Percentiles rank a stretch among this genome's conserved stretches.
These are phyloP conservation scores for Geosmithia morbida DNA, from an alignment of 2,329 filamentous ascomycete genomes.

Conservation along the genomic window DNA sequence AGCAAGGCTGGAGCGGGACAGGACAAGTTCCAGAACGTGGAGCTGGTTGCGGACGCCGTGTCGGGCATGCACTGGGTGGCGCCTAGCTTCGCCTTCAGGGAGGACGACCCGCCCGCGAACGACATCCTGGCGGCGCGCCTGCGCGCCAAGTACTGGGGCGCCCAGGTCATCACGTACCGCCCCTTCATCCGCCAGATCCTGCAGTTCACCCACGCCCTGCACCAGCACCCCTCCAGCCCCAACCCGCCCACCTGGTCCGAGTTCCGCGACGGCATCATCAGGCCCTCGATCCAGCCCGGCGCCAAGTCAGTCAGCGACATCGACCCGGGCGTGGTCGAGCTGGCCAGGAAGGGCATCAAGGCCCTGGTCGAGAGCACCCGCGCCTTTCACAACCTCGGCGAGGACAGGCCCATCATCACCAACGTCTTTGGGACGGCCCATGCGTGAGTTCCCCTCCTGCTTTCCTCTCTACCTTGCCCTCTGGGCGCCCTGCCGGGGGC, in stretches of 20 bases:
- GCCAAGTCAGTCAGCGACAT: conserved; percentile 23
- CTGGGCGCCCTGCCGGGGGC: too few species aligned
- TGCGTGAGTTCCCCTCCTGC: conserved; percentile 86
- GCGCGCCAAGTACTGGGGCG: conserved; percentile 90
- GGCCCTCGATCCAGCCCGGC: conserved; percentile 20
- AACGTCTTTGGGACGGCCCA: conserved; percentile 93
- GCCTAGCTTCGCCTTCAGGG: conserved; percentile 39
- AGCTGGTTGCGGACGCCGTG: conserved; percentile 26
- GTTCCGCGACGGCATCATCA: conserved; percentile 19
- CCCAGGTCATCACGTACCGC: conserved; percentile 76
- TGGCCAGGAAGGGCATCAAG: conserved; percentile 49
- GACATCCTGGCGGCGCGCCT: conserved; percentile 75
- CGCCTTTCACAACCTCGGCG: conserved; percentile 55
- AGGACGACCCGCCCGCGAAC: conserved; percentile 52
- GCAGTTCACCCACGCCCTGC: conserved; percentile 19
- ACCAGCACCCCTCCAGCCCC: conserved; percentile 13
- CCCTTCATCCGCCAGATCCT: conserved; percentile 52
- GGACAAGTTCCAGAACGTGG: conserved; percentile 29
- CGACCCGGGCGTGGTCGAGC: conserved; percentile 30
- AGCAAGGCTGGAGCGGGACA: conserved; percentile 12
- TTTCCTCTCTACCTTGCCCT: too few species aligned
- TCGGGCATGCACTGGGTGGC: conserved; percentile 32
- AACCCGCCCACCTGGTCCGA: conserved; percentile 17
- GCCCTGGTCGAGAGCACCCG: conserved; percentile 75
- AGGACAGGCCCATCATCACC: conserved; percentile 69